Conservation (phyloP, 768 basidiomycete species). For the Trametes elegans region DNA sequence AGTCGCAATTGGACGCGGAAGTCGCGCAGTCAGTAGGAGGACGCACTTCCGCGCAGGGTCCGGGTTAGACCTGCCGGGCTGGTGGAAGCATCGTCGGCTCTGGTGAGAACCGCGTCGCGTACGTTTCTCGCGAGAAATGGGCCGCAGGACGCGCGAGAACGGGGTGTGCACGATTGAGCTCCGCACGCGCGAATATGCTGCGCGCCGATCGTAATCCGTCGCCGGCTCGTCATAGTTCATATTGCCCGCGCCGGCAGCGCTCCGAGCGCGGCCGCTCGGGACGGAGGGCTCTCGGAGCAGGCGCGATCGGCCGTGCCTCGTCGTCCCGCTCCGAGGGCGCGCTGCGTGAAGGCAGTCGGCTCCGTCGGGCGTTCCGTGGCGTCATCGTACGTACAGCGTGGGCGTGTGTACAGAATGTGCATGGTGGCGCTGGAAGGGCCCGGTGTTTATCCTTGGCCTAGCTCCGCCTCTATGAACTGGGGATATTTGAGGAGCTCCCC, state of each 20-base stretch:
- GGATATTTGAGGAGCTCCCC: too few relatives aligned
- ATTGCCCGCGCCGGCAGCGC: constrained; percentile 1
- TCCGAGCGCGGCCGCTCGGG: constrained; percentile 16
- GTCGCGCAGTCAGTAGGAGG: constrained; percentile 1
- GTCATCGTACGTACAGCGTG: constrained; percentile 1
- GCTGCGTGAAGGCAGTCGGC: constrained; percentile 11
- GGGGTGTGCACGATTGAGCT: not conserved
- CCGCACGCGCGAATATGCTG: not conserved
- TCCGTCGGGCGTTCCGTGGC: constrained; percentile 9
- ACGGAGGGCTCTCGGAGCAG: constrained; percentile 1
- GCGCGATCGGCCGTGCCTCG: constrained; percentile 12
- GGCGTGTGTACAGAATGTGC: too few relatives aligned
- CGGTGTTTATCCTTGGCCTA: not conserved
- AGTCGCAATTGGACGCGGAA: not conserved
- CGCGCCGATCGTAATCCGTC: not conserved
- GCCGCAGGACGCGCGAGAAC: not conserved
- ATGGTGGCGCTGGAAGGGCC: too few relatives aligned
- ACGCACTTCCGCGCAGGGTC: too few relatives aligned
- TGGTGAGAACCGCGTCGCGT: not conserved
- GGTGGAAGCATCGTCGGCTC: too few relatives aligned
- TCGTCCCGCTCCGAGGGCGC: constrained; percentile 15
- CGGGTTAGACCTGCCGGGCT: too few relatives aligned
- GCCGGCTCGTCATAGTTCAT: not conserved
- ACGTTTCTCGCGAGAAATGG: not conserved
- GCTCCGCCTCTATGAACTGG: constrained; percentile 14